Base-by-base conservation (phyloP, 495 filamentous ascomycete species). In the Xylaria flabelliformis region DNA sequence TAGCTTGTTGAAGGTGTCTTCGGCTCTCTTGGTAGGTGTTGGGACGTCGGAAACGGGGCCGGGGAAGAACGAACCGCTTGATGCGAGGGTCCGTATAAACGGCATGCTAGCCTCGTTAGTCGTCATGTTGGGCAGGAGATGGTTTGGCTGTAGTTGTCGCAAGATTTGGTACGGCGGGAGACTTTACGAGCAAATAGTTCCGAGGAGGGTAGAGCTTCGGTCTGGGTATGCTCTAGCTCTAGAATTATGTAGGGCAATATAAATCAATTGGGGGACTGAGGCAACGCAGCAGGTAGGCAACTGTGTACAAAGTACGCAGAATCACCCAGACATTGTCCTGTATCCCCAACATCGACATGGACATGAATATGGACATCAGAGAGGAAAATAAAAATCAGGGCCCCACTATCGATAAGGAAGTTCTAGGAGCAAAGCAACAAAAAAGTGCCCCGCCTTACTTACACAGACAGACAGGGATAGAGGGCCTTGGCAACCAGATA, bases 11-110 rank as follows among this genome's bases (percentile, higher is more conserved):
- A 6, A 17, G 1, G 5, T n/a, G 19, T 17, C 29, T 19, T 13
- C 4, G 55, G 15, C 26, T 15, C 29, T 41, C 26, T 50, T n/a
- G 4, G 15, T 12, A 10, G 32, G 44, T 55, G 4, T 58, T 34
- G 21, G 29, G 26, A 24, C 17, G 13, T n/a, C 1, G n/a, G 17
- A 56, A 36, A 48, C 7, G 61, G 44, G 29, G 9, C 63, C n/a
- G 24, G 36, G 59, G 53, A 5, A 15, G 15, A 68, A 82, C 84
- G 36, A 34, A 87, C 85, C 85, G 67, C 84, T 86, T 17, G 85
- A 87, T 62, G 85, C 85, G 66, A 87, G 82, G 63, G 85, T 82
- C 73, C 83, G 85, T 50, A 87, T 87, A 58, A 87, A 87, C 19
- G 85, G 84, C 83, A 86, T 86, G 26, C 75, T 82, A 74, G 75